Conservation (phyloP, 2,329 filamentous ascomycete species). For the Calonectria fujianensis region DNA sequence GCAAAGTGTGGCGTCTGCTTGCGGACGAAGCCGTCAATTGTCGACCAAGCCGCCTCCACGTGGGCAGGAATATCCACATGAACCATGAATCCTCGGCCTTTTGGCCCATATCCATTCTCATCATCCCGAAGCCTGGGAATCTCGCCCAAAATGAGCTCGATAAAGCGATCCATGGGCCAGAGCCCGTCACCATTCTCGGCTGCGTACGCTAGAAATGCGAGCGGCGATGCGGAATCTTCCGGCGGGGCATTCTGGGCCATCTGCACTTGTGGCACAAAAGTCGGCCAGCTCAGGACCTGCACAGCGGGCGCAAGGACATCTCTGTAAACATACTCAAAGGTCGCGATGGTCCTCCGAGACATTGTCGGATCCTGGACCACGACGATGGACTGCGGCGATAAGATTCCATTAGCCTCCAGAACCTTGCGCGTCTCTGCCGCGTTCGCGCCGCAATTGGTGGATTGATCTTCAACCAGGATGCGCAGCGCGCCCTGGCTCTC, state of each 20-base stretch:
- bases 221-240: neutral
- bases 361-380: constrained; percentile 50
- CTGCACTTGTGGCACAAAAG: constrained; percentile 42
- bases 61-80: constrained; percentile 43
- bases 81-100: constrained; percentile 46
- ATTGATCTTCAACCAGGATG: constrained; percentile 48
- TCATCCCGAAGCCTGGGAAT: constrained; percentile 51
- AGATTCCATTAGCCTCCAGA: constrained; percentile 43
- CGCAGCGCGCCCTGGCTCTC: neutral
- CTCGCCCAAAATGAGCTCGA: constrained; percentile 48
- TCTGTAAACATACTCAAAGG: constrained; percentile 45
- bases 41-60: constrained; percentile 42
- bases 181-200: constrained; percentile 12
- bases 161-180: constrained; percentile 47
- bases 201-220: constrained; percentile 37
- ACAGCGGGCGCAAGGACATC: constrained; percentile 13
- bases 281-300: constrained; percentile 46
- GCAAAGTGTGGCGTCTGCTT: neutral
- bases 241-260: neutral
- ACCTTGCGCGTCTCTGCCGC: constrained; percentile 45
- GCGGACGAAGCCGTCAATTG: neutral
- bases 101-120: constrained; percentile 47
- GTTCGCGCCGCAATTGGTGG: constrained; percentile 51
- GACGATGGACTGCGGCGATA: constrained; percentile 46
- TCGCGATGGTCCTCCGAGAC: constrained; percentile 46